A percentile compares a stretch with the other conserved stretches of the same genome.
These are phyloP conservation scores for Eragrostis tef DNA, from an alignment of 202 grass and related monocot species.

Conservation along the genomic window DNA sequence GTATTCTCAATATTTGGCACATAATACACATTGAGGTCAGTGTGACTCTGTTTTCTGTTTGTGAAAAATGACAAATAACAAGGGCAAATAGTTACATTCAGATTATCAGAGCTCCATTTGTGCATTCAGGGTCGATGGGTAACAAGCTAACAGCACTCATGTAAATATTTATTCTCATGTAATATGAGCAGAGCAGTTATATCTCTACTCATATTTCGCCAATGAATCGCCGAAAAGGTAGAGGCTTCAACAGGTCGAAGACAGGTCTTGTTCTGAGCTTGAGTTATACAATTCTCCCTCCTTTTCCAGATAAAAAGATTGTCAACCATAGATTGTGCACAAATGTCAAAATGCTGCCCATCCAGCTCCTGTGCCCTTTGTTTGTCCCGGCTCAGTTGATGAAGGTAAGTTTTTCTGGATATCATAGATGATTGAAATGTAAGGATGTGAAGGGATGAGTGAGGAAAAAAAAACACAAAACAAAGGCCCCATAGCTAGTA, in stretches of 20 bases:
- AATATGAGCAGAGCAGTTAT: slow-evolving; percentile 45
- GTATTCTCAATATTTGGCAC: slow-evolving; percentile 28
- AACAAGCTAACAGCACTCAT: slow-evolving; percentile 35
- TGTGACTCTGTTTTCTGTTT: slow-evolving; percentile 45
- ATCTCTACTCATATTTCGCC: slow-evolving; percentile 40
- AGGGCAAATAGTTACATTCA: slow-evolving; percentile 37
- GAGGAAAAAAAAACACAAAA: neutral
- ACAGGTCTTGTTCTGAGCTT: slow-evolving; percentile 31
- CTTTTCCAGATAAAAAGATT: slow-evolving; percentile 37
- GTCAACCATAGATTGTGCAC: slow-evolving; percentile 45
- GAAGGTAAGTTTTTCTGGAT: slow-evolving; percentile 79
- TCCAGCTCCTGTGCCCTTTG: slow-evolving; percentile 81
- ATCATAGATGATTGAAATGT: slow-evolving; percentile 40
- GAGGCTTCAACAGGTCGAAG: slow-evolving; percentile 19
- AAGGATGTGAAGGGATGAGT: slow-evolving; percentile 6
- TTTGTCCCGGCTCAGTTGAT: slow-evolving; percentile 49
- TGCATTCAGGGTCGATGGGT: slow-evolving; percentile 39
- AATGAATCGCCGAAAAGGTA: slow-evolving; percentile 28
- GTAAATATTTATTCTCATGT: slow-evolving; percentile 49
- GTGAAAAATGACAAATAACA: slow-evolving; percentile 35
- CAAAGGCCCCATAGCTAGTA: neutral
- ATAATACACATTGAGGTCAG: slow-evolving; percentile 51
- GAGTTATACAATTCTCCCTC: slow-evolving; percentile 36
- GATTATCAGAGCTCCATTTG: slow-evolving; percentile 25
- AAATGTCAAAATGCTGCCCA: slow-evolving; percentile 92